These are phyloP conservation scores for Cercospora sojina DNA, from an alignment of 2,329 filamentous ascomycete species.

Conservation along the genomic window DNA sequence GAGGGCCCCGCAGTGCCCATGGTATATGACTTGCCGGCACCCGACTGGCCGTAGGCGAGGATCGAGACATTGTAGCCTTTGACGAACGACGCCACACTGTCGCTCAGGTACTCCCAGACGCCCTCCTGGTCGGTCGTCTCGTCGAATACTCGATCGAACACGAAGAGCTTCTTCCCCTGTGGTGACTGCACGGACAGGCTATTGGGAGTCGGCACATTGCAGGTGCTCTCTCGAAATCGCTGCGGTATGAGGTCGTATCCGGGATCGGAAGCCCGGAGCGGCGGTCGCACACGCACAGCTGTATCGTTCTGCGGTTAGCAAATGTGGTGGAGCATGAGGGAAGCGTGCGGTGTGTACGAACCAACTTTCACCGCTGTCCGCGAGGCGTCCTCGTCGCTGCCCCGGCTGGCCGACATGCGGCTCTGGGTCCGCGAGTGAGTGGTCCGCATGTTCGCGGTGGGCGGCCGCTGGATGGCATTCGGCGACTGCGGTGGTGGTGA, in stretches of 20 bases:
- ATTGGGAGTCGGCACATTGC: conserved; percentile 82
- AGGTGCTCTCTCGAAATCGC: conserved; percentile 88
- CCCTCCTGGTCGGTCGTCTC: conserved; percentile 82
- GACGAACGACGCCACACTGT: conserved; percentile 84
- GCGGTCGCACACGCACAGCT: conserved; percentile 92
- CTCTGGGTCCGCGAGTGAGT: conserved; percentile 21
- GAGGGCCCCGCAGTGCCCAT: conserved; percentile 91
- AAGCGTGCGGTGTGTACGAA: conserved; percentile 13
- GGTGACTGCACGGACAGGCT: conserved; percentile 85
- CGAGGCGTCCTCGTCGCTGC: conserved; percentile 26
- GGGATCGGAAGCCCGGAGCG: conserved; percentile 78
- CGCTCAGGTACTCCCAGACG: conserved; percentile 88
- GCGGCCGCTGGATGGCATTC: background rate
- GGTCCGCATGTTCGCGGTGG: conserved; percentile 8
- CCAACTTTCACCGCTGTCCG: conserved; percentile 30
- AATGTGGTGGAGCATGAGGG: background rate
- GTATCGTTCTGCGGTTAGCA: conserved; percentile 23
- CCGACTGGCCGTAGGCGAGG: conserved; percentile 94
- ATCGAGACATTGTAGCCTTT: conserved; percentile 99
- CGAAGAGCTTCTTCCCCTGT: conserved; percentile 89
- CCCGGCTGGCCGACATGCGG: conserved; percentile 23
- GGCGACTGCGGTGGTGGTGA: conserved; percentile 8
- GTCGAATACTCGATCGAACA: conserved; percentile 92
- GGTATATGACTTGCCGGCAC: conserved; percentile 95
- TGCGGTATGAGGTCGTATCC: conserved; percentile 94